Percentiles rank a stretch among this genome's conserved stretches.
phyloP scores from a whole-genome alignment of 164 flowering plant species.

The Buxus sempervirens region DNA sequence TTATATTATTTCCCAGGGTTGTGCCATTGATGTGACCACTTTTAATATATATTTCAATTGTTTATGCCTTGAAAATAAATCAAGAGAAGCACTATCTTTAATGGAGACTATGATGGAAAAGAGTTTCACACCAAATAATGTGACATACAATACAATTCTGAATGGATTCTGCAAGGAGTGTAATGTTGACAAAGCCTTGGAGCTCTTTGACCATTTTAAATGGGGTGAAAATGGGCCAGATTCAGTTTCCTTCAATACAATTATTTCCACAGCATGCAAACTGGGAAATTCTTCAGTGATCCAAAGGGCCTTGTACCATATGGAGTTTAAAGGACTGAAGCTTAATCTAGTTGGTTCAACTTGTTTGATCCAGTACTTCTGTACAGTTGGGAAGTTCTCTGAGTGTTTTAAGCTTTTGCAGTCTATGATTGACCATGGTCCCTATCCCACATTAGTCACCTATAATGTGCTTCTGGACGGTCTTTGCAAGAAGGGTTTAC shows the following conservation, averaged over 20 bases:
- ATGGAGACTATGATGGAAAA: conserved; percentile 29
- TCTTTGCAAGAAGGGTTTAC: conserved; percentile 39
- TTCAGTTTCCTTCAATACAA: conserved; percentile 43
- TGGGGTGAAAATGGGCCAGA: conserved; percentile 37
- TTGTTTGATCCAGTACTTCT: conserved; percentile 38
- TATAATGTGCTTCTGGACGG: conserved; percentile 34
- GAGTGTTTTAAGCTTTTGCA: conserved; percentile 34
- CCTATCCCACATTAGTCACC: conserved; percentile 33
- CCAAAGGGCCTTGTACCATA: conserved; percentile 26
- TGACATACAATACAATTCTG: conserved; percentile 46
- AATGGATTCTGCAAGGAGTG: conserved; percentile 43
- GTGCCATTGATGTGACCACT: conserved; percentile 28
- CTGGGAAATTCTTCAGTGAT: conserved; percentile 29
- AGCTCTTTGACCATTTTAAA: conserved; percentile 34
- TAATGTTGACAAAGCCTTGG: conserved; percentile 29
- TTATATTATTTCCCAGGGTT: conserved; percentile 24
- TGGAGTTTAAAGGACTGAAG: conserved; percentile 39
- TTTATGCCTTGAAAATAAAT: conserved; percentile 29
- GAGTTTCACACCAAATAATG: conserved; percentile 38
- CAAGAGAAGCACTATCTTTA: conserved; percentile 32
- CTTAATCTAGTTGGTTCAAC: conserved; percentile 35
- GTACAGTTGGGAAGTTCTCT: conserved; percentile 27
- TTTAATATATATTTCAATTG: conserved; percentile 39
- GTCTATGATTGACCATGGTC: conserved; percentile 31
- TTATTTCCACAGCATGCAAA: conserved; percentile 52